Evolutionary conservation across 75 land plant species (phyloP).

Genomic region (Pinus albicaulis): DNA sequence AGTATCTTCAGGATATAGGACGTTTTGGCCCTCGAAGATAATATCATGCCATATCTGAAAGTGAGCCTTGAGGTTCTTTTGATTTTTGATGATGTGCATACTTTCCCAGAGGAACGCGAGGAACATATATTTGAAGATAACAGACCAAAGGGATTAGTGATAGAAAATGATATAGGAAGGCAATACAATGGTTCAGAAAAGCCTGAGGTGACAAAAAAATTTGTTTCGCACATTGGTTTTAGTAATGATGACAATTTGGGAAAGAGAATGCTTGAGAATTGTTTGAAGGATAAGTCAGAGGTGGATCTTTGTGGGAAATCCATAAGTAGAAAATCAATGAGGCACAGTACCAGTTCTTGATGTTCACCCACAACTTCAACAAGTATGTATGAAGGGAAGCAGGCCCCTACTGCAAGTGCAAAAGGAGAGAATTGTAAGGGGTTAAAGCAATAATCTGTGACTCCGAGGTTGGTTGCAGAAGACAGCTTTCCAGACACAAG

Average conservation of each 20-base stretch:
- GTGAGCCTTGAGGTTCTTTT: too few relatives aligned
- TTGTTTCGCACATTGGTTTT: background rate
- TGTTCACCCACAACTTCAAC: background rate
- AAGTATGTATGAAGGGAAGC: background rate
- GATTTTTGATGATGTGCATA: too few relatives aligned
- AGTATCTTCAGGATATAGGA: too few relatives aligned
- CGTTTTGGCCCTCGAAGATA: too few relatives aligned
- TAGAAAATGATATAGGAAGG: background rate
- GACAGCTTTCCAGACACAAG: background rate
- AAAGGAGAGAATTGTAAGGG: background rate
- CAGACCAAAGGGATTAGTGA: background rate
- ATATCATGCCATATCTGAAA: too few relatives aligned
- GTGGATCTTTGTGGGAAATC: background rate
- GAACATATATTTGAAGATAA: too few relatives aligned
- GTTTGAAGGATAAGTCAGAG: conserved; percentile 1
- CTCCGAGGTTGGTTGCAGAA: background rate
- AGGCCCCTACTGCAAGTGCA: background rate
- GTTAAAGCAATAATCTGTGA: background rate
- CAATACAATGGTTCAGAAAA: background rate
- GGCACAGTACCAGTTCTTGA: background rate
- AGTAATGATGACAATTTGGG: background rate
- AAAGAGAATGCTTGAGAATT: background rate
- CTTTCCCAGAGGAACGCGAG: too few relatives aligned
- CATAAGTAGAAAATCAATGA: background rate
- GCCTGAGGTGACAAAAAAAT: background rate